Percentiles rank a stretch among this genome's conserved stretches.
These are phyloP conservation scores for Skeletonema marinoi DNA, from an alignment of 108 stramenopile genomes.

Conservation along the genomic window DNA sequence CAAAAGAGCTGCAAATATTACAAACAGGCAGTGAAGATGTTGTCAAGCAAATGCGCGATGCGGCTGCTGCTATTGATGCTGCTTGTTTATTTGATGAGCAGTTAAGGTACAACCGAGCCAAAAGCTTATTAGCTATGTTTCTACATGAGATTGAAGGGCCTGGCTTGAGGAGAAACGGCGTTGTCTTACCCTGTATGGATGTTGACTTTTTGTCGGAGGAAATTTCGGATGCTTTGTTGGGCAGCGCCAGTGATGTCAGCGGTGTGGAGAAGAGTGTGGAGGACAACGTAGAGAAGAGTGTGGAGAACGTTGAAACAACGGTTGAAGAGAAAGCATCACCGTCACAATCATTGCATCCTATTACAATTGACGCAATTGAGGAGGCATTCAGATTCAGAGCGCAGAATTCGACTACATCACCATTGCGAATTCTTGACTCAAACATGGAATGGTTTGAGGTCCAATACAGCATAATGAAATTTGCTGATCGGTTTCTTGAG, in stretches of 20 bases:
- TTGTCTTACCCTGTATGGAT: constrained; percentile 44
- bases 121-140: constrained; percentile 35
- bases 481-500: constrained; percentile 62
- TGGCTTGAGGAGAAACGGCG: constrained; percentile 37
- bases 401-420: constrained; percentile 32
- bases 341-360: constrained; percentile 82
- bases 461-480: constrained; percentile 44
- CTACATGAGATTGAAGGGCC: constrained; percentile 46
- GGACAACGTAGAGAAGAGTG: not conserved
- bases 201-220: constrained; percentile 38
- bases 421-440: constrained; percentile 35
- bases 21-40: constrained; percentile 9
- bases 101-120: constrained; percentile 38
- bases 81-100: constrained; percentile 37
- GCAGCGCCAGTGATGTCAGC: not conserved
- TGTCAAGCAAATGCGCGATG: constrained; percentile 1
- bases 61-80: constrained; percentile 28
- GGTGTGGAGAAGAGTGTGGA: constrained; percentile 3
- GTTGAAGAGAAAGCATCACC: not conserved
- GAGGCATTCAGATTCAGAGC: constrained; percentile 70
- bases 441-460: constrained; percentile 47
- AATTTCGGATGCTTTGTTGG: constrained; percentile 26
- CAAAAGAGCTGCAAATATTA: constrained; percentile 32
- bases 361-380: constrained; percentile 78
- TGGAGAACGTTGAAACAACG: not conserved